Percentiles rank a stretch among this genome's conserved stretches.
Evolutionary conservation across 768 basidiomycete species (phyloP).

Genomic region (Glaciozyma martinii): DNA sequence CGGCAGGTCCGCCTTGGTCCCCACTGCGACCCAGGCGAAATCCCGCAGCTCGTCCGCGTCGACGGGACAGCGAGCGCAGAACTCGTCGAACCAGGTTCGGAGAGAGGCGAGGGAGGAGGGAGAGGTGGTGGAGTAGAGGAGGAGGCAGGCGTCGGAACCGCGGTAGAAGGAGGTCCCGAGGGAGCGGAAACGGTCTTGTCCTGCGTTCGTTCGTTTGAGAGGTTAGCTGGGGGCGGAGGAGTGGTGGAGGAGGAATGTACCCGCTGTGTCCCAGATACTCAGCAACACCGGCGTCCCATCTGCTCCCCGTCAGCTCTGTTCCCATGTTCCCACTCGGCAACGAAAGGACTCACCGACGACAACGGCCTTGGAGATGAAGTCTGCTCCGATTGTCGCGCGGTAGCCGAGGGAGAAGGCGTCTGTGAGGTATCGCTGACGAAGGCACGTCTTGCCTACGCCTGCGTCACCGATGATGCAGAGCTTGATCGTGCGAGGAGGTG

Average conservation of each 20-base stretch:
- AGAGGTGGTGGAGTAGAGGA: slow-evolving; percentile 70
- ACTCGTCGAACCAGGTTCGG: slow-evolving; percentile 69
- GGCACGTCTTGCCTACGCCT: slow-evolving; percentile 60
- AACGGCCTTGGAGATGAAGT: slow-evolving; percentile 70
- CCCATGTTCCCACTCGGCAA: no score
- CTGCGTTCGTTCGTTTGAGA: slow-evolving; percentile 42
- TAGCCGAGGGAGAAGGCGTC: slow-evolving; percentile 67
- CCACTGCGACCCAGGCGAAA: slow-evolving; percentile 59
- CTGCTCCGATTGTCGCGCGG: slow-evolving; percentile 78
- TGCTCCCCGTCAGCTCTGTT: no score
- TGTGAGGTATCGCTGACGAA: slow-evolving; percentile 56
- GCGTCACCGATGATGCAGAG: slow-evolving; percentile 71
- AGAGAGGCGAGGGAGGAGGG: slow-evolving; percentile 41
- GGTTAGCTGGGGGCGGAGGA: background rate
- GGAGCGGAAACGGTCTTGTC: slow-evolving; percentile 78
- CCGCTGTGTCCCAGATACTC: slow-evolving; percentile 54
- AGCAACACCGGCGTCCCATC: slow-evolving; percentile 51
- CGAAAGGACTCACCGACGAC: slow-evolving; percentile 42
- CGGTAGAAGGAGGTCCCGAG: slow-evolving; percentile 76
- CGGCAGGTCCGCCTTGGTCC: slow-evolving; percentile 65
- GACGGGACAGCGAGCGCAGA: slow-evolving; percentile 58
- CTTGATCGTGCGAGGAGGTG: slow-evolving; percentile 43
- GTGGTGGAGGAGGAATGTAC: background rate
- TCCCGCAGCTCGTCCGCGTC: slow-evolving; percentile 48
- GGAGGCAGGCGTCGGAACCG: slow-evolving; percentile 68